These are phyloP conservation scores for Amphicarpaea edgeworthii DNA, from an alignment of 306 rosid species.

Conservation along the genomic window DNA sequence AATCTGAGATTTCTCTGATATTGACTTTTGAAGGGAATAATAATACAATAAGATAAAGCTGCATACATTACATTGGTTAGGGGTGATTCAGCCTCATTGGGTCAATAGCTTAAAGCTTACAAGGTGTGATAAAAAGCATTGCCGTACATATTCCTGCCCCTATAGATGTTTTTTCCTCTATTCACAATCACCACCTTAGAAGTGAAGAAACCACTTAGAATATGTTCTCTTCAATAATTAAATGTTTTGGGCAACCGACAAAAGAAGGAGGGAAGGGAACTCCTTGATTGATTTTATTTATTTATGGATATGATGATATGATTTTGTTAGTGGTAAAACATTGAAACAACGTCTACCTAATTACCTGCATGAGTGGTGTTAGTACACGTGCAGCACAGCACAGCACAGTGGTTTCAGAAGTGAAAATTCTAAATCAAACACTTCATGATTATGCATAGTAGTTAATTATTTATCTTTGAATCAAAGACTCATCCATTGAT, in stretches of 20 bases:
- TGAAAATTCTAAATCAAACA: conserved; percentile 54
- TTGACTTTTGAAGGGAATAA: conserved; percentile 47
- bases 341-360: conserved; percentile 23
- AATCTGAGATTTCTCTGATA: conserved; percentile 45
- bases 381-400: conserved; percentile 44
- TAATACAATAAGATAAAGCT: conserved; percentile 40
- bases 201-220: conserved; percentile 52
- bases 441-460: conserved; percentile 51
- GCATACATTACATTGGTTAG: conserved; percentile 7
- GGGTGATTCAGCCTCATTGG: conserved; percentile 46
- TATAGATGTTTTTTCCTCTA: conserved; percentile 33
- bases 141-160: conserved; percentile 47
- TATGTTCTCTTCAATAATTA: conserved; percentile 49
- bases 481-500: conserved; percentile 60
- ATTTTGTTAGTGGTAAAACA: conserved; percentile 20
- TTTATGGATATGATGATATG: background rate
- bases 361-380: conserved; percentile 32
- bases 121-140: conserved; percentile 46
- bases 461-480: conserved; percentile 63
- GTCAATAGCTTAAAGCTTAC: conserved; percentile 47
- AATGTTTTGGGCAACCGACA: conserved; percentile 37
- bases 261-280: background rate
- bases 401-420: conserved; percentile 11
- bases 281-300: conserved; percentile 27
- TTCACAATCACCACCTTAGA: conserved; percentile 54